Evolutionary conservation across 495 filamentous ascomycete genomes (phyloP), one percentile per base, ranked within the genome.

Genomic region (Annulohypoxylon stygium): DNA sequence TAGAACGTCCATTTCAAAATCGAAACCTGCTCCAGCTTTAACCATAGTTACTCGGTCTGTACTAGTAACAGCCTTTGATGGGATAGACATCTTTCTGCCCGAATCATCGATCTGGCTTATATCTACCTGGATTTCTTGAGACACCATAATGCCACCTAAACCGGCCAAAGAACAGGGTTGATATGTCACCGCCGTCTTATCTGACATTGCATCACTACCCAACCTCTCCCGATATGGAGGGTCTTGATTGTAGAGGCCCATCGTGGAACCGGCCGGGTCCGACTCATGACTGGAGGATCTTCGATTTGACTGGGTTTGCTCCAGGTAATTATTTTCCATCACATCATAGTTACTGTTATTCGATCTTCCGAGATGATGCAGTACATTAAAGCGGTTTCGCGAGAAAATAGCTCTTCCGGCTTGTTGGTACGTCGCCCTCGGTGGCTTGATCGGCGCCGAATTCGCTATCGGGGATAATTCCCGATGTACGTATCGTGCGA

Each of bases 111-210:
- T 61, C 51, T 82, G 26, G 34, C 62, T 66, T 63, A 88, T 79
- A 65, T 88, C 86, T 16, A 89, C 81, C 16, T 84, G 80, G 36
- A 87, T 83, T 67, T 87, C 85, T 58, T 85, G 86, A 39, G 81
- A 85, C 26, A 88, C 85, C 67, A 87, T 82, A 71, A 89, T 90
- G 53, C 86, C 86, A 7, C 85, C 80, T 25, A 85, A 76, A 57
- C 86, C 85, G 7, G 85, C 80, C 18, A 85, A 75, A 0, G 79
- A 76, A 0, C 67, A 71, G 2, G 48, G 23, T 61, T 65, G 48
- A 11, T 62, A 57, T 37, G 12, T 9, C 14, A 23, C 18, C 23
- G 48, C 18, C 30, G 48, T 51, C 26, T 20, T 48, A 36, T 66
- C 60, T 11, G 58, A 57, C 47, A 65, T 53, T 25, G 57, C 57